phyloP scores from a whole-genome alignment of 2,329 filamentous ascomycete species.

The Anthostomella pinea region DNA sequence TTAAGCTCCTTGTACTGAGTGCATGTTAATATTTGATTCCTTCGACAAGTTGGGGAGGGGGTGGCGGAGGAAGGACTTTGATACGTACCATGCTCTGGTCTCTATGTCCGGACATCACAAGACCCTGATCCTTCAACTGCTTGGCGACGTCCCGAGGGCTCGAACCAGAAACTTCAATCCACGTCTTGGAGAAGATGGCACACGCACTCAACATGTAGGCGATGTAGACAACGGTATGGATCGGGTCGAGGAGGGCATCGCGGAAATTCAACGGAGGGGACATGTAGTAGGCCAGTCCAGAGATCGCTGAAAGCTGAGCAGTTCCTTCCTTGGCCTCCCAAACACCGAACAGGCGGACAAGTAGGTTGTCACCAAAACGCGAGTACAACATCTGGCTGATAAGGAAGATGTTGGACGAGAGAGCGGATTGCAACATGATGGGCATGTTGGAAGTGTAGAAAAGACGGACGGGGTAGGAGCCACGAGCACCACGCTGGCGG shows the following conservation, averaged over 20 bases:
- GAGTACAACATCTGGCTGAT: constrained; percentile 99
- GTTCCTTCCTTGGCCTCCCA: constrained; percentile 98
- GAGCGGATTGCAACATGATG: constrained; percentile 98
- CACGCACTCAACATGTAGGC: constrained; percentile 97
- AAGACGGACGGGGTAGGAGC: constrained; percentile 95
- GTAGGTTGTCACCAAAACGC: constrained; percentile 97
- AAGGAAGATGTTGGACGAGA: constrained; percentile 98
- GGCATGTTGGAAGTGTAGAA: constrained; percentile 99
- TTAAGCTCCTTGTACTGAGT: constrained; percentile 99
- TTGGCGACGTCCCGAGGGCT: constrained; percentile 98
- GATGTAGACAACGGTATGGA: constrained; percentile 94
- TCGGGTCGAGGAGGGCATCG: constrained; percentile 92
- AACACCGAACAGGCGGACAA: constrained; percentile 94
- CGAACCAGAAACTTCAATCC: constrained; percentile 98
- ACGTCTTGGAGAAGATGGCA: constrained; percentile 99
- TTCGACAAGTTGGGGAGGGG: too few species aligned
- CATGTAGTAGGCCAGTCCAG: constrained; percentile 99
- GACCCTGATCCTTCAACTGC: constrained; percentile 98
- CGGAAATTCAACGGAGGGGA: constrained; percentile 96
- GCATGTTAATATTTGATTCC: too few species aligned
- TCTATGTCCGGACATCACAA: constrained; percentile 98
- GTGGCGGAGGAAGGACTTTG: too few species aligned
- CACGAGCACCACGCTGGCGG: constrained; percentile 96
- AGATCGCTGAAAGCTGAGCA: constrained; percentile 89
- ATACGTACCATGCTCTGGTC: constrained; percentile 99